Base-by-base conservation (phyloP, 768 basidiomycete genomes). In the Fistulinella prunicolor region DNA sequence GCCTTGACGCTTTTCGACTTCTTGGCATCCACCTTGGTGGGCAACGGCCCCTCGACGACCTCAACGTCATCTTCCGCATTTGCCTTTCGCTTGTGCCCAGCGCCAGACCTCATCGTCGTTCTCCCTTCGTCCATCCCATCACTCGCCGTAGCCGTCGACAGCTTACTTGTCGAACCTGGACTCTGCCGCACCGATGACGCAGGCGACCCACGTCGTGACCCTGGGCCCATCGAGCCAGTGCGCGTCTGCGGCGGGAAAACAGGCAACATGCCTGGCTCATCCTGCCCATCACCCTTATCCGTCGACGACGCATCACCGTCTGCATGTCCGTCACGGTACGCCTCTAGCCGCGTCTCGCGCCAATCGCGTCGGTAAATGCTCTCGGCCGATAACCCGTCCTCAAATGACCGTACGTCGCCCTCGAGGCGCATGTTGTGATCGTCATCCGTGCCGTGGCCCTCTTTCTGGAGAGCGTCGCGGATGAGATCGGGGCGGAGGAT, bases 321-420 rank as follows among this genome's bases (percentile, higher is more conserved):
- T 4, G 32, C 46, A 12, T 53, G 55, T 26, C 55, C 50, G 10
- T 65, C 56, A 2, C 51, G 45, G 16, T 40, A 47, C 28, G 30
- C 49, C 8, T 56, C 57, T 20, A 82, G 59, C 43, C 86, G 73
- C 3, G 83, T 81, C 65, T 89, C 88, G 40, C 86, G 73, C 86
- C 86, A 90, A 62, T 90, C 89, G 22, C 87, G 74, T 47, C 76
- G 73, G 62, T 87, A 88, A 3, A 88, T 54, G 49, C 74, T 82
- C 57, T 90, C 86, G 0, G 75, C 68, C 0, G 75, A 72, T 7
- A 85, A 56, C 0, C 79, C 80, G 53, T 89, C 88, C 59, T 86
- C 81, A 51, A 89, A 85, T 10, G 73, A 68, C n/a, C 78, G 72
- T 9, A 82, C 55, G 44, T 76, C 75, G 12, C 72, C 70, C 49